Evolutionary conservation across 495 filamentous ascomycete genomes (phyloP).

Genomic region (Oidiodendron maius): DNA sequence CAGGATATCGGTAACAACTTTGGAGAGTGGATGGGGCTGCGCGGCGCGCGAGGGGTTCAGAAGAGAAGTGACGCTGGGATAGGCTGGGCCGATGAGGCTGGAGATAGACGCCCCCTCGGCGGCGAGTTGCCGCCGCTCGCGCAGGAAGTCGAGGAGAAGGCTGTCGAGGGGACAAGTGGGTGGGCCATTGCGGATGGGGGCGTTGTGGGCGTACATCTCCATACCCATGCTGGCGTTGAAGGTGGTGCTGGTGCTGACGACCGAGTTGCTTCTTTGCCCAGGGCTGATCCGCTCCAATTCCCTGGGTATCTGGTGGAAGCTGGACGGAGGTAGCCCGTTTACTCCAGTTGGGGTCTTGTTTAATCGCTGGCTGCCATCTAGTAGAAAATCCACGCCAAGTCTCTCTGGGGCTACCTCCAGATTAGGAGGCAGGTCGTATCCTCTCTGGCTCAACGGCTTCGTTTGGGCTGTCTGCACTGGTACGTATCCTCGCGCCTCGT

Average conservation of each 20-base stretch:
- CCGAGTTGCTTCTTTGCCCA: slow-evolving; percentile 18
- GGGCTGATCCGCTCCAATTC: slow-evolving; percentile 24
- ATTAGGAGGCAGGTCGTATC: slow-evolving; percentile 47
- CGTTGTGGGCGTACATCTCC: slow-evolving; percentile 22
- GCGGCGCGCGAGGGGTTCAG: slow-evolving; percentile 57
- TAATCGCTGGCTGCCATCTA: slow-evolving; percentile 40
- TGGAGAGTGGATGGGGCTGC: slow-evolving; percentile 67
- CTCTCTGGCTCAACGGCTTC: slow-evolving; percentile 40
- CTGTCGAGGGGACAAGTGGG: slow-evolving; percentile 69
- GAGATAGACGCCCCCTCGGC: slow-evolving; percentile 52
- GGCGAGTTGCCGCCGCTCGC: slow-evolving; percentile 57
- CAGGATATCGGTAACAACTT: slow-evolving; percentile 77
- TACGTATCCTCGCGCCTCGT: slow-evolving; percentile 6
- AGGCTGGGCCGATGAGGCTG: slow-evolving; percentile 63
- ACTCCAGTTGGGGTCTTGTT: slow-evolving; percentile 20
- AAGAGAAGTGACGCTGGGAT: slow-evolving; percentile 70
- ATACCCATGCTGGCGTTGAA: neutral
- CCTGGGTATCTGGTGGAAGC: slow-evolving; percentile 25
- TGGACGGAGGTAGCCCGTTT: slow-evolving; percentile 24
- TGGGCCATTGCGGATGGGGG: slow-evolving; percentile 50
- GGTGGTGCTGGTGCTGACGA: slow-evolving; percentile 7
- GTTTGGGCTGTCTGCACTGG: slow-evolving; percentile 12
- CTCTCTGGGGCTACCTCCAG: slow-evolving; percentile 54
- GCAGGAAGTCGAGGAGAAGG: slow-evolving; percentile 71
- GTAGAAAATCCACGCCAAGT: slow-evolving; percentile 63